These are phyloP conservation scores for Sphenostylis stenocarpa DNA, from an alignment of 306 rosid species.

Conservation along the genomic window DNA sequence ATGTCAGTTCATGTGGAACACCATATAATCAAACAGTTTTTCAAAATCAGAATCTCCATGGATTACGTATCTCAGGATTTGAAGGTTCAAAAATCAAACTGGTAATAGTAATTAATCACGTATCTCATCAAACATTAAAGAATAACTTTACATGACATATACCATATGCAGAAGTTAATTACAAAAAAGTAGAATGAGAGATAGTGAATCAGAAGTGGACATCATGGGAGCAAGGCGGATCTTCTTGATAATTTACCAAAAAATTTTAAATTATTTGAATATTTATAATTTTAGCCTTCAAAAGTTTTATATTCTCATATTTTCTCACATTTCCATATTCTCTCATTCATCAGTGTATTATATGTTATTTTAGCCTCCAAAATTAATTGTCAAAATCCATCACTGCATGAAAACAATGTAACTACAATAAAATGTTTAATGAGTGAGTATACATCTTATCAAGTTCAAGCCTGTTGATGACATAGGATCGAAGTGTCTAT, in stretches of 20 bases:
- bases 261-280: no score
- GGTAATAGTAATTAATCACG: not conserved
- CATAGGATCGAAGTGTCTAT: not conserved
- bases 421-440: not conserved
- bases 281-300: no score
- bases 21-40: not conserved
- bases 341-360: no score
- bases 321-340: no score
- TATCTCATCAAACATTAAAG: slow-evolving; percentile 5
- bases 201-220: not conserved
- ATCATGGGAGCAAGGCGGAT: no score
- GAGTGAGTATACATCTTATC: not conserved
- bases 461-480: not conserved
- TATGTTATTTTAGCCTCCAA: no score
- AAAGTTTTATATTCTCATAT: no score
- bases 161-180: not conserved
- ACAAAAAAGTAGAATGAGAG: not conserved
- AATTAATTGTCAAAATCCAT: no score
- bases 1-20: slow-evolving; percentile 2
- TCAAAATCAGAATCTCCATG: not conserved
- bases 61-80: not conserved
- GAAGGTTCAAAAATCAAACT: slow-evolving; percentile 10
- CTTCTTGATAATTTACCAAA: no score
- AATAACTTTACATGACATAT: not conserved
- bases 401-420: not conserved